phyloP scores from a whole-genome alignment of 108 stramenopile genomes.

The Skeletonema potamos region DNA sequence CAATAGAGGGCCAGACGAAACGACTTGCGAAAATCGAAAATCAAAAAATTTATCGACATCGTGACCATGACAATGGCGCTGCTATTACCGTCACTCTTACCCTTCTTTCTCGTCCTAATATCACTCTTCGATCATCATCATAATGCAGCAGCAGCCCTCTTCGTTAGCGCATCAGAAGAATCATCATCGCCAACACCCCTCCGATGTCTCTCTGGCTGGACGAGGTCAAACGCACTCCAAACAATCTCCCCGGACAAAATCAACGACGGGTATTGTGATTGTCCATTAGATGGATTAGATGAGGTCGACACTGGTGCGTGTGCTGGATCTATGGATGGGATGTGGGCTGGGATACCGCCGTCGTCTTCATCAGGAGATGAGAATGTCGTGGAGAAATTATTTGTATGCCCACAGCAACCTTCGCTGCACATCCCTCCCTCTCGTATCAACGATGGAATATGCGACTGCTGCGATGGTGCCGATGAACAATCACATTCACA shows the following conservation, averaged over 20 bases:
- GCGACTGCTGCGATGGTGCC: slow-evolving; percentile 83
- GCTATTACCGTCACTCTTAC: background rate
- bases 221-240: background rate
- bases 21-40: too few species aligned
- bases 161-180: background rate
- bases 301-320: slow-evolving; percentile 75
- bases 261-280: slow-evolving; percentile 84
- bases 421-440: slow-evolving; percentile 52
- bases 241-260: slow-evolving; percentile 49
- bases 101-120: background rate
- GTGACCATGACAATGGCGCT: background rate
- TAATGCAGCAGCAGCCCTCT: background rate
- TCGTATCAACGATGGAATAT: slow-evolving; percentile 75
- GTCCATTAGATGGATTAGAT: slow-evolving; percentile 66
- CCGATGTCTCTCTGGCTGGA: background rate
- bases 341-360: slow-evolving; percentile 53
- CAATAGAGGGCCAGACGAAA: too few species aligned
- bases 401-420: slow-evolving; percentile 66
- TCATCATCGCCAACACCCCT: background rate
- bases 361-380: background rate
- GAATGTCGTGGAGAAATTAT: background rate
- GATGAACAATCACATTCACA: slow-evolving; percentile 48
- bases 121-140: background rate
- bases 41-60: background rate
- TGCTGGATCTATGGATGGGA: slow-evolving; percentile 50